Conservation (phyloP, 2,329 filamentous ascomycete genomes). For the Sporothrix brasiliensis region DNA sequence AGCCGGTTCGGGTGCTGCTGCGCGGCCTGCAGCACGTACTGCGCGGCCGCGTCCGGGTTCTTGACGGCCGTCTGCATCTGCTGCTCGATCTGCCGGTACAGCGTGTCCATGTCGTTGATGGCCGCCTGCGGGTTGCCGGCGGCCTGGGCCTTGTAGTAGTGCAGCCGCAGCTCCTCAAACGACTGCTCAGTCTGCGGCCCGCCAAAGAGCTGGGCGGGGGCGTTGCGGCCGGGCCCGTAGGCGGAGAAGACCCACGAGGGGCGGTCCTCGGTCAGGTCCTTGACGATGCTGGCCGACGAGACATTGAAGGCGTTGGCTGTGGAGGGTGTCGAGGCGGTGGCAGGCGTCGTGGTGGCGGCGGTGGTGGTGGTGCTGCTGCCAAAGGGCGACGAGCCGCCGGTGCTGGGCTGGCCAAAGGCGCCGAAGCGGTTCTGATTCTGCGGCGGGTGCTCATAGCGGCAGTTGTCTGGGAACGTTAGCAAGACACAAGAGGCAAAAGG, state of each 20-base stretch:
- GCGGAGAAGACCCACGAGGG: conserved; percentile 86
- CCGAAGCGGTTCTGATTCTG: conserved; percentile 62
- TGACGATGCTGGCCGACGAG: conserved; percentile 61
- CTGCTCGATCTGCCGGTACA: conserved; percentile 66
- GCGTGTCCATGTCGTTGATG: conserved; percentile 60
- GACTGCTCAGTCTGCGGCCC: conserved; percentile 79
- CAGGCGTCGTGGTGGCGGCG: not conserved
- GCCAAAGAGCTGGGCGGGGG: conserved; percentile 82
- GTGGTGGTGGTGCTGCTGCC: not conserved
- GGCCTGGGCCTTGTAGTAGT: conserved; percentile 65
- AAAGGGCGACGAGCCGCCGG: conserved; percentile 12
- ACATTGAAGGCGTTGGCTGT: conserved; percentile 52
- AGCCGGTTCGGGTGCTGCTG: conserved; percentile 75
- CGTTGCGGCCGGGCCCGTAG: conserved; percentile 76
- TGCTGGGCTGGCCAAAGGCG: conserved; percentile 37
- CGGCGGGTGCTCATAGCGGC: conserved; percentile 57
- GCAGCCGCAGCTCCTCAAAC: conserved; percentile 81
- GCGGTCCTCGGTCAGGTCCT: conserved; percentile 69
- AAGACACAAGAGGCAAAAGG: not conserved
- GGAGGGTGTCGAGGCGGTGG: conserved; percentile 18
- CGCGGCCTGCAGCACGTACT: conserved; percentile 66
- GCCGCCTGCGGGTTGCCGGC: conserved; percentile 62
- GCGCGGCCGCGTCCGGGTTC: conserved; percentile 71
- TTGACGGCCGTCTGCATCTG: conserved; percentile 72
- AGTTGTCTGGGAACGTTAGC: conserved; percentile 49